A percentile compares a stretch with the other conserved stretches of the same genome.
phyloP scores from a whole-genome alignment of 2,329 filamentous ascomycete species.

The Neurospora sp. region DNA sequence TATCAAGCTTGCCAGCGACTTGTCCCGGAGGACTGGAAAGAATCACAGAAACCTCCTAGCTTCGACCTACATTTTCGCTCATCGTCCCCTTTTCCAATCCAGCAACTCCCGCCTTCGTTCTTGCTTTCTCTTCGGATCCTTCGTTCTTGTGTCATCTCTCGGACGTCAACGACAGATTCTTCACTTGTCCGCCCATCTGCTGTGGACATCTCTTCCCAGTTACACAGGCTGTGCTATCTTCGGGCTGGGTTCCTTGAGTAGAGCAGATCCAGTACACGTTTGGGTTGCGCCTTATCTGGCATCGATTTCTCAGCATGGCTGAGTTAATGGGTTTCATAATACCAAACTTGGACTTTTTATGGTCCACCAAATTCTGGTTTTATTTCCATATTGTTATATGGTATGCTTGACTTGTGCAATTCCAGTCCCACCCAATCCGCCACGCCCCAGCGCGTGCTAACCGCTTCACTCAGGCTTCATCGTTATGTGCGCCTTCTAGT shows the following conservation, averaged over 20 bases:
- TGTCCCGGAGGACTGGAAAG: background rate
- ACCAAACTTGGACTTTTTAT: slow-evolving; percentile 26
- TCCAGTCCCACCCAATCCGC: background rate
- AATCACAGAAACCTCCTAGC: background rate
- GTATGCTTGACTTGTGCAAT: slow-evolving; percentile 24
- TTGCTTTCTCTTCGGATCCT: slow-evolving; percentile 14
- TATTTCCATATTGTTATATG: slow-evolving; percentile 30
- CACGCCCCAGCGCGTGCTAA: slow-evolving; percentile 6
- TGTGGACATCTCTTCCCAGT: background rate
- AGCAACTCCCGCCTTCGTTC: background rate
- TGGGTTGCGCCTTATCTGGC: background rate
- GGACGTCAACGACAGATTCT: slow-evolving; percentile 2
- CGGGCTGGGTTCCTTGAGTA: background rate
- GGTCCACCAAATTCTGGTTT: slow-evolving; percentile 38
- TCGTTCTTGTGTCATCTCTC: slow-evolving; percentile 7
- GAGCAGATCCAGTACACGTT: background rate
- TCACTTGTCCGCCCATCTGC: background rate
- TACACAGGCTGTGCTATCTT: background rate
- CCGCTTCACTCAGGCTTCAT: slow-evolving; percentile 54
- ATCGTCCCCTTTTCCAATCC: background rate
- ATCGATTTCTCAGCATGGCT: slow-evolving; percentile 12
- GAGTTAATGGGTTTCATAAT: slow-evolving; percentile 18
- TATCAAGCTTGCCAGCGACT: background rate
- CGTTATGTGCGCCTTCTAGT: slow-evolving; percentile 79
- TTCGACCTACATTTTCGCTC: background rate